These are phyloP conservation scores for Dendrobium officinale DNA, from an alignment of 106 monocot species.

Conservation along the genomic window DNA sequence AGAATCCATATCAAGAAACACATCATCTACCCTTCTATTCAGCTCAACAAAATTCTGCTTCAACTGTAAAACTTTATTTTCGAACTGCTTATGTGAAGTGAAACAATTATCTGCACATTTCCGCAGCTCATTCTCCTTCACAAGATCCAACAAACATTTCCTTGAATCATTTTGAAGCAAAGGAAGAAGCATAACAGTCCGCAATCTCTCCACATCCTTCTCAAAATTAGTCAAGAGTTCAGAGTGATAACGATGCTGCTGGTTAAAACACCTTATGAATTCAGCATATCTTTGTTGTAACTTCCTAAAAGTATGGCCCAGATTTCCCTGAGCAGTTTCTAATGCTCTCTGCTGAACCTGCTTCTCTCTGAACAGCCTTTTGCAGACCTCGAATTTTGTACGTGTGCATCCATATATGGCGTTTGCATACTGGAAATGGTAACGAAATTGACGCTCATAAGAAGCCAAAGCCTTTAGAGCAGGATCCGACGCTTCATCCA, in stretches of 20 bases:
- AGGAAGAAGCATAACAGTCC: slow-evolving; percentile 54
- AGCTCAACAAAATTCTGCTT: slow-evolving; percentile 70
- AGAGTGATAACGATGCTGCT: slow-evolving; percentile 59
- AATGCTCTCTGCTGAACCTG: slow-evolving; percentile 81
- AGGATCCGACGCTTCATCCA: slow-evolving; percentile 71
- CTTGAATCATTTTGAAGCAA: slow-evolving; percentile 47
- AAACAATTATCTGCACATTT: slow-evolving; percentile 57
- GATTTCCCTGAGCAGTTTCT: slow-evolving; percentile 70
- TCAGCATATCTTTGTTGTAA: slow-evolving; percentile 61
- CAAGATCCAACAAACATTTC: slow-evolving; percentile 78
- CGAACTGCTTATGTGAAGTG: slow-evolving; percentile 74
- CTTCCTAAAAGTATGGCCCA: slow-evolving; percentile 55
- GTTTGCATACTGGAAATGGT: slow-evolving; percentile 76
- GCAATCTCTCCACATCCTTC: slow-evolving; percentile 69
- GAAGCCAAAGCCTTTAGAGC: slow-evolving; percentile 82
- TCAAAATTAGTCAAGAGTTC: slow-evolving; percentile 67
- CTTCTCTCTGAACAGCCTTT: slow-evolving; percentile 67
- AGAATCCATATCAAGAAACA: slow-evolving; percentile 41
- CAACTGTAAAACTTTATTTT: slow-evolving; percentile 78
- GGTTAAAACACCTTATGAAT: slow-evolving; percentile 50
- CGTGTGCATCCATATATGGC: slow-evolving; percentile 35
- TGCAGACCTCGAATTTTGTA: slow-evolving; percentile 59
- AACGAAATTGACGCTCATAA: slow-evolving; percentile 74
- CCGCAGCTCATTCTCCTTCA: slow-evolving; percentile 69
- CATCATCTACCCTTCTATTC: slow-evolving; percentile 48